Evolutionary conservation across 805 yeast species (phyloP).

Genomic region (Hanseniaspora occidentalis): DNA sequence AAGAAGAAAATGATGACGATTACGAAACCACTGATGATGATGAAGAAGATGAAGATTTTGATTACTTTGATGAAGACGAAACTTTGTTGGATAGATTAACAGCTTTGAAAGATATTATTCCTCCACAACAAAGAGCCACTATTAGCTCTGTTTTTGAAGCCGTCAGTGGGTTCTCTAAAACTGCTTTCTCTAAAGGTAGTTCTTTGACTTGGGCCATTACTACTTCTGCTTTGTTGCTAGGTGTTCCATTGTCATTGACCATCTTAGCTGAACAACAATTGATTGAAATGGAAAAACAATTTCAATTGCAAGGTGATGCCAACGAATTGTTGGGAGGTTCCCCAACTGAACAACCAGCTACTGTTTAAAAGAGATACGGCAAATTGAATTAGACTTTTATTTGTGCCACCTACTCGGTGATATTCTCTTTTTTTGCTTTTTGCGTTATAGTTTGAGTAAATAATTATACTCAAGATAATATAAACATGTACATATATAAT

Average conservation of each 20-base stretch:
- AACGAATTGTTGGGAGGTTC: slow-evolving; percentile 48
- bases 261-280: slow-evolving; percentile 88
- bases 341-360: slow-evolving; percentile 42
- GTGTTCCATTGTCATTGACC: slow-evolving; percentile 85
- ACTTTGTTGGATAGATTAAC: slow-evolving; percentile 74
- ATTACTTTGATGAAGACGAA: slow-evolving; percentile 76
- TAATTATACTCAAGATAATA: not conserved
- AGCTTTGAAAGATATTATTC: slow-evolving; percentile 84
- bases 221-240: slow-evolving; percentile 71
- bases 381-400: too few species aligned
- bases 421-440: too few species aligned
- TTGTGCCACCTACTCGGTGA: too few species aligned
- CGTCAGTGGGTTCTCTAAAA: slow-evolving; percentile 29
- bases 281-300: slow-evolving; percentile 86
- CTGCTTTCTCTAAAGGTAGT: slow-evolving; percentile 52
- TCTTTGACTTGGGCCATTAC: slow-evolving; percentile 74
- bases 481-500: not conserved
- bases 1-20: slow-evolving; percentile 30
- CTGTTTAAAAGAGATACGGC: too few species aligned
- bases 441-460: slow-evolving; percentile 1
- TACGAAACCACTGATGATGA: slow-evolving; percentile 46
- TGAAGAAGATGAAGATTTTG: slow-evolving; percentile 36
- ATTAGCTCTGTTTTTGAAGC: slow-evolving; percentile 24
- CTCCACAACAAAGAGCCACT: slow-evolving; percentile 68
- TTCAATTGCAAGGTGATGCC: slow-evolving; percentile 68